Evolutionary conservation across 441 rosid species (phyloP), one percentile per base, ranked within the genome.

Genomic region (Theobroma grandiflorum): DNA sequence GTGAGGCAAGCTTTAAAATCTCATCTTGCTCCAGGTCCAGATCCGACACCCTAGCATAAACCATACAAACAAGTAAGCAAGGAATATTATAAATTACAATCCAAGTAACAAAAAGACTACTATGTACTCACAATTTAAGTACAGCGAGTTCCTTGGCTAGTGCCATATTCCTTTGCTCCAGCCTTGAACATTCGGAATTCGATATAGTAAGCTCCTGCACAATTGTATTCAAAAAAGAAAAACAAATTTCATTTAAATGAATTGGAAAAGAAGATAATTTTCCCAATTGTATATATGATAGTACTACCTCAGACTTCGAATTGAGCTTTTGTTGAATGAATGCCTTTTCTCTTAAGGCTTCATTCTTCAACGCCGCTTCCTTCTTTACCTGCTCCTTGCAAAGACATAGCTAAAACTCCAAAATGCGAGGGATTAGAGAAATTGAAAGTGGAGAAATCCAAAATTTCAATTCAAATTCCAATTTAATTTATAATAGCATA

Each of bases 91-190:
- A 2, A 18, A 76, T 38, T 58, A 69, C 26, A 78, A 65, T 38
- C 33, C 52, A 14, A 79, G 26, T 5, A 82, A 14, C 12, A 66
- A 80, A 57, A 74, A 4, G 1, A 75, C 75, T 58, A 55, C 37
- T n/a, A 20, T 63, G 43, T 31, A 82, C 95, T 53, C 79, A 93
- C 99, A 96, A 78, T 88, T 93, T 96, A 52, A 96, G 89, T 18
- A 95, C 86, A 40, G 97, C 96, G 49, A 96, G 93, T 87, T 96
- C 98, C 86, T 96, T 93, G 69, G 97, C 98, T 76, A 95, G 82
- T n/a, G 95, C 93, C 91, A 92, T 86, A 78, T 85, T 93, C 83
- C 88, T 90, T 55, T 91, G 93, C 57, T 93, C 86, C 82, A 91
- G 84, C 86, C 85, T 89, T 64, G 79, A 78, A 83, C 91, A 82